phyloP scores from a whole-genome alignment of 1,284 basidiomycete species.

The Ganoderma sp. region DNA sequence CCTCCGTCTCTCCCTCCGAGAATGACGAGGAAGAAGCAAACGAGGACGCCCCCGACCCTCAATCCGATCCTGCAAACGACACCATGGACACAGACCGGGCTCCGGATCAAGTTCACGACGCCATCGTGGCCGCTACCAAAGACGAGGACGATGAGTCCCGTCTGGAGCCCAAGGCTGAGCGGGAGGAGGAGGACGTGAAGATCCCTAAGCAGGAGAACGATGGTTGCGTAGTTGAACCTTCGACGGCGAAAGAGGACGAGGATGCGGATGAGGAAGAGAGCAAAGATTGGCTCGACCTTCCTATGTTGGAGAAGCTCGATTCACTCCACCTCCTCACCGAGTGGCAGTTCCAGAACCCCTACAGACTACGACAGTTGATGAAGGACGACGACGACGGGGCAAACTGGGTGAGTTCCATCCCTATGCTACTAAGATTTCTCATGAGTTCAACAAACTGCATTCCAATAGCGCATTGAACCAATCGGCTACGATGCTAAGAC shows the following conservation, averaged over 20 bases:
- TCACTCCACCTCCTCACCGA: slow-evolving; percentile 74
- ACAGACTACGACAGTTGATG: slow-evolving; percentile 71
- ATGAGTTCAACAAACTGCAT: not conserved
- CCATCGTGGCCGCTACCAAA: not conserved
- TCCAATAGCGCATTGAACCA: slow-evolving; percentile 77
- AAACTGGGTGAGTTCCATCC: slow-evolving; percentile 63
- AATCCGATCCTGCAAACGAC: slow-evolving; percentile 9
- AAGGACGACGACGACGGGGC: slow-evolving; percentile 77
- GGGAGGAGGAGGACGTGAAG: slow-evolving; percentile 19
- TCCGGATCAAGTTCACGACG: not conserved
- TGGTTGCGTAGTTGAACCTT: slow-evolving; percentile 2
- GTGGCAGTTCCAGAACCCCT: slow-evolving; percentile 82
- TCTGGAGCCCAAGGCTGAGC: not conserved
- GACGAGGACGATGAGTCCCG: not conserved
- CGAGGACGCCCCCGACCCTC: slow-evolving; percentile 11
- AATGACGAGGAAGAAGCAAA: slow-evolving; percentile 12
- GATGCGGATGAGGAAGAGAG: slow-evolving; percentile 44
- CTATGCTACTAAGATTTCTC: not conserved
- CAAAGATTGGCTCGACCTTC: slow-evolving; percentile 71
- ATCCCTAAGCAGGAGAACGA: slow-evolving; percentile 24
- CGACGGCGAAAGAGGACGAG: slow-evolving; percentile 9
- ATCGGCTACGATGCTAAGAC: slow-evolving; percentile 83
- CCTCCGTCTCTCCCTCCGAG: slow-evolving; percentile 36
- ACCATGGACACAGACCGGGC: slow-evolving; percentile 3
- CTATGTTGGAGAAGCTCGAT: slow-evolving; percentile 78